Evolutionary conservation across 192 early-diverging fungal species (phyloP).

Genomic region (Coemansia brasiliensis): DNA sequence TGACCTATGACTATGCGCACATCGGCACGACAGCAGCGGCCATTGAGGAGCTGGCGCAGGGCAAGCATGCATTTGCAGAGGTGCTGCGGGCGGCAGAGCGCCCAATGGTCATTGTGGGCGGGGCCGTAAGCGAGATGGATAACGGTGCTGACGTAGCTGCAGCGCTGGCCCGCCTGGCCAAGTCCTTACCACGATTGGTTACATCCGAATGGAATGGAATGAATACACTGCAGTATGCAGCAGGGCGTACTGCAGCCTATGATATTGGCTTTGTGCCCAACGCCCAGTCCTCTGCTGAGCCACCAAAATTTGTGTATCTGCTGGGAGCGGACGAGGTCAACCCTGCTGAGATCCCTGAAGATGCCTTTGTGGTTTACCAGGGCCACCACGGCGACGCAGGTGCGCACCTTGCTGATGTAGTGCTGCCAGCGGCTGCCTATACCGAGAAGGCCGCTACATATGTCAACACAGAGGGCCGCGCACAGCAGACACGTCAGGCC

Average conservation of each 20-base stretch:
- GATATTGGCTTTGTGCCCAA: conserved; percentile 86
- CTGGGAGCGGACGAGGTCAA: conserved; percentile 88
- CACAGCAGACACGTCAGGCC: conserved; percentile 90
- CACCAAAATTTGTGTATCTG: conserved; percentile 78
- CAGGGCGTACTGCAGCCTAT: conserved; percentile 82
- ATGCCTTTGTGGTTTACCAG: conserved; percentile 98
- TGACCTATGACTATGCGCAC: conserved; percentile 92
- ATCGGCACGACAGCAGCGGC: conserved; percentile 65
- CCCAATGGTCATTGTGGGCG: conserved; percentile 89
- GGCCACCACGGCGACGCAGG: conserved; percentile 98
- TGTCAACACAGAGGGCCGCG: conserved; percentile 96
- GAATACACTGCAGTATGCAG: conserved; percentile 87
- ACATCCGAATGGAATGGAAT: conserved; percentile 85
- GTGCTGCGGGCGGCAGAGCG: conserved; percentile 81
- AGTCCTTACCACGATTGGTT: conserved; percentile 68
- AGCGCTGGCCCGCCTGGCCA: conserved; percentile 72
- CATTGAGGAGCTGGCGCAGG: conserved; percentile 70
- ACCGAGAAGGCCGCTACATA: conserved; percentile 96
- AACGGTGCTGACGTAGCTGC: conserved; percentile 68
- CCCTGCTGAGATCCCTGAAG: conserved; percentile 73
- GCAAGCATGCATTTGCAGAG: conserved; percentile 70
- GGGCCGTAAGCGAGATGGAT: conserved; percentile 70
- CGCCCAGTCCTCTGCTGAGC: conserved; percentile 34
- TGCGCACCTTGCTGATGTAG: conserved; percentile 91
- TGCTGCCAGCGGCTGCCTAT: conserved; percentile 93